Conservation (phyloP, 768 basidiomycete species). For the Tricholoma saponaceum region DNA sequence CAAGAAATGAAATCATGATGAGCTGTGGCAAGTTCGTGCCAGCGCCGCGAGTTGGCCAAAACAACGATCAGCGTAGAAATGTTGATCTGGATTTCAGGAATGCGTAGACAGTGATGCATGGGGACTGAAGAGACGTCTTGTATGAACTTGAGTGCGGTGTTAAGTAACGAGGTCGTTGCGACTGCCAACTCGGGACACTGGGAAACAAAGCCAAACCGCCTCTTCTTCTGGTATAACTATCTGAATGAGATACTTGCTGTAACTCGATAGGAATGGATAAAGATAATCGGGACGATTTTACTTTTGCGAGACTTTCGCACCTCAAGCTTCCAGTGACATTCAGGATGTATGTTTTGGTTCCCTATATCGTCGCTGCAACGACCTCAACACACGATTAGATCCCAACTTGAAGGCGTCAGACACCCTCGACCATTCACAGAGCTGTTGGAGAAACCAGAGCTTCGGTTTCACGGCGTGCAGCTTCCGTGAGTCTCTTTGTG, state of each 20-base stretch:
- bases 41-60: no score
- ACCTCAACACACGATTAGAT: slow-evolving; percentile 38
- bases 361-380: background rate
- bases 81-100: no score
- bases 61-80: no score
- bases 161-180: no score
- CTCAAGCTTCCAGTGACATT: slow-evolving; percentile 85
- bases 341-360: slow-evolving; percentile 56
- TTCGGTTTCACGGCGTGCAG: slow-evolving; percentile 81
- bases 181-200: background rate
- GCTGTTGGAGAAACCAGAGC: slow-evolving; percentile 76
- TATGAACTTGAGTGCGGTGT: no score
- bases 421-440: slow-evolving; percentile 72
- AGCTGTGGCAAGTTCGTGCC: no score
- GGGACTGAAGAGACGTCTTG: no score
- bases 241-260: background rate
- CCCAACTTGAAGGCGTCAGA: slow-evolving; percentile 81
- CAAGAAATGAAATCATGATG: no score
- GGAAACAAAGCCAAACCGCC: background rate
- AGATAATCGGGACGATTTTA: slow-evolving; percentile 79
- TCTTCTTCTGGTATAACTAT: background rate
- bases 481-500: slow-evolving; percentile 50
- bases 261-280: slow-evolving; percentile 38
- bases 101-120: no score
- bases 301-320: slow-evolving; percentile 88